These are phyloP conservation scores for Penicillium expansum DNA, from an alignment of 2,329 filamentous ascomycete species.

Conservation along the genomic window DNA sequence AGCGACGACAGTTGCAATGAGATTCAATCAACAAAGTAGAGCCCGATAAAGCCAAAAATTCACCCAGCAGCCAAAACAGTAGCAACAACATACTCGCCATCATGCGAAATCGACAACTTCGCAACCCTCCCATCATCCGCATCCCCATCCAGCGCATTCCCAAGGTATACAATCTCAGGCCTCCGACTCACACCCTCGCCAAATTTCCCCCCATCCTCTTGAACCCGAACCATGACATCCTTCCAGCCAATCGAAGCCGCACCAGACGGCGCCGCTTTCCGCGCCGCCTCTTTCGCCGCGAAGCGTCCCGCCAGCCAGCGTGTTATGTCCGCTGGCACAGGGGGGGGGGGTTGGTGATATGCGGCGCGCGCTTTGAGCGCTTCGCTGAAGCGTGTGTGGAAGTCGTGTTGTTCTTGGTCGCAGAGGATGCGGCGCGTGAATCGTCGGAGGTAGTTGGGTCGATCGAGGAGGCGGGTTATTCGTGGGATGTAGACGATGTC, in stretches of 20 bases:
- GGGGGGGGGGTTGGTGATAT: neutral
- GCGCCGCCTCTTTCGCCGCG: constrained; percentile 71
- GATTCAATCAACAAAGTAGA: neutral
- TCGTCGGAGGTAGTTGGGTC: constrained; percentile 39
- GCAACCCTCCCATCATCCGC: constrained; percentile 53
- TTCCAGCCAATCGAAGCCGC: constrained; percentile 60
- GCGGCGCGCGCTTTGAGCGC: constrained; percentile 1
- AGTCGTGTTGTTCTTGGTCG: constrained; percentile 40
- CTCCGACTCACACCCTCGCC: constrained; percentile 26
- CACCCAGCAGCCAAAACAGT: constrained; percentile 41
- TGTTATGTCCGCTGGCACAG: constrained; percentile 34
- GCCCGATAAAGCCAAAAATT: constrained; percentile 1
- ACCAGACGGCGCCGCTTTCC: constrained; percentile 63
- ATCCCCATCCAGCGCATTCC: constrained; percentile 5
- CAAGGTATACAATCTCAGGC: constrained; percentile 41
- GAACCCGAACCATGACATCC: constrained; percentile 52
- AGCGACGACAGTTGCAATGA: neutral
- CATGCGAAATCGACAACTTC: constrained; percentile 79
- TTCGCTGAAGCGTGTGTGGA: constrained; percentile 33
- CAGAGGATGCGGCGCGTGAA: constrained; percentile 44
- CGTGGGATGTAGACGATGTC: constrained; percentile 73
- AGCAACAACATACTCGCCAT: constrained; percentile 70
- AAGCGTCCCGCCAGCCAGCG: constrained; percentile 54
- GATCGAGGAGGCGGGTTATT: constrained; percentile 58
- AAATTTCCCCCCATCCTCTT: constrained; percentile 15